phyloP scores from a whole-genome alignment of 371 early-diverging fungal genomes.

The Ecytonucleospora hepatopenaei region DNA sequence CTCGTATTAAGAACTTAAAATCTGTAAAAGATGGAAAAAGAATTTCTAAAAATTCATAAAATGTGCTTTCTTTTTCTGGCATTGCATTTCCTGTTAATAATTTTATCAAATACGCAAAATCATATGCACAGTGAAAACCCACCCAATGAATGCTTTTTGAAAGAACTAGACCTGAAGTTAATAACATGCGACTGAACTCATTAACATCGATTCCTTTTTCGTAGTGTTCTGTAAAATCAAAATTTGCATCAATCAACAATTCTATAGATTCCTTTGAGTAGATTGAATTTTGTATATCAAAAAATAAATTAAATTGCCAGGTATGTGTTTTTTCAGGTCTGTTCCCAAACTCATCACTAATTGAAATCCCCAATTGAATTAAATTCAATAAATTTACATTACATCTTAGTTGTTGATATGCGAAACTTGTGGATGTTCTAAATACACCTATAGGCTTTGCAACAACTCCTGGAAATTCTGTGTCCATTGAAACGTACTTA shows the following conservation, averaged over 20 bases:
- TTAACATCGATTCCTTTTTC: conserved; percentile 88
- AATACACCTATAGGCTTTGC: conserved; percentile 92
- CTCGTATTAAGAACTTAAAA: conserved; percentile 89
- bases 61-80: conserved; percentile 78
- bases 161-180: conserved; percentile 85
- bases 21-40: conserved; percentile 95
- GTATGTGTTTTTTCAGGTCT: conserved; percentile 72
- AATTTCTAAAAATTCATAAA: conserved; percentile 75
- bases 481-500: conserved; percentile 92
- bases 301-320: conserved; percentile 99
- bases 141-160: conserved; percentile 84
- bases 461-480: conserved; percentile 97
- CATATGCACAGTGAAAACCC: conserved; percentile 93
- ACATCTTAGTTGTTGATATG: conserved; percentile 85
- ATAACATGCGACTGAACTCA: conserved; percentile 88
- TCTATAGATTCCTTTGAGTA: conserved; percentile 96
- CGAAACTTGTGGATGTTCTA: conserved; percentile 43
- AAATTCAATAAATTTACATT: conserved; percentile 93
- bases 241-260: conserved; percentile 79
- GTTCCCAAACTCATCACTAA: conserved; percentile 79
- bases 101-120: conserved; percentile 94
- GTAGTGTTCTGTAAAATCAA: conserved; percentile 88
- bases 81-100: conserved; percentile 74
- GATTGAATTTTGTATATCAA: conserved; percentile 83
- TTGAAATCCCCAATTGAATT: conserved; percentile 92